These are phyloP conservation scores for Pseudogymnoascus sp. DNA, from an alignment of 2,329 filamentous ascomycete genomes.

Conservation along the genomic window DNA sequence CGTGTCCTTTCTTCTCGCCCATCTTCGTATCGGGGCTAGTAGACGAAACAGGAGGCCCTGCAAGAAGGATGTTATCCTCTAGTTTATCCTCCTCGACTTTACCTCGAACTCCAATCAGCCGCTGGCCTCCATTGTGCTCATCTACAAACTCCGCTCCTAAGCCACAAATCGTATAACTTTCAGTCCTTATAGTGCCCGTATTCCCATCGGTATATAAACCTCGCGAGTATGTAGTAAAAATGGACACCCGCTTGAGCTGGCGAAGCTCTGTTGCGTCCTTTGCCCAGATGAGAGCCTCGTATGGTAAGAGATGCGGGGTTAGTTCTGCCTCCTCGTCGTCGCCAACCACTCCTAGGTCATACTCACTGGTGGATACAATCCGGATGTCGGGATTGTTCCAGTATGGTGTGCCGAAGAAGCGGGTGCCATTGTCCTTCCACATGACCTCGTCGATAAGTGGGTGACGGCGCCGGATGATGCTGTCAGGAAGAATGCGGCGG, in stretches of 20 bases:
- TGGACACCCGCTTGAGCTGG: conserved; percentile 2
- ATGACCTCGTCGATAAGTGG: neutral
- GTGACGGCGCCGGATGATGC: neutral
- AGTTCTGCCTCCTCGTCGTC: too few relatives aligned
- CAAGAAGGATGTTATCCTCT: neutral
- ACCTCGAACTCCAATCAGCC: conserved; percentile 2
- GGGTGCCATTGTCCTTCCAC: conserved; percentile 8
- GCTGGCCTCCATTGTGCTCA: neutral
- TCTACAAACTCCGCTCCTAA: neutral
- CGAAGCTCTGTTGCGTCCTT: conserved; percentile 9
- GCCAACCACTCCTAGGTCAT: too few relatives aligned
- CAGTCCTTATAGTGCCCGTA: too few relatives aligned
- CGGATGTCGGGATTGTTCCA: neutral
- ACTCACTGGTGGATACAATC: too few relatives aligned
- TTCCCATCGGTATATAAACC: too few relatives aligned
- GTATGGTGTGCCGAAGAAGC: conserved; percentile 2
- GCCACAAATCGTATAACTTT: conserved; percentile 3
- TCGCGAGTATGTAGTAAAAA: neutral
- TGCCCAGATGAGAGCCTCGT: conserved; percentile 11
- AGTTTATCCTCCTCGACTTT: neutral
- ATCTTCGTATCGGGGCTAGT: neutral
- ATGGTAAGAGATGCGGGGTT: too few relatives aligned
- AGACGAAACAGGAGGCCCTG: neutral
- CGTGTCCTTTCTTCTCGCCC: neutral
- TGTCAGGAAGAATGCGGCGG: neutral